Conservation (phyloP, 2,329 filamentous ascomycete genomes). For the Cytospora piceicola region DNA sequence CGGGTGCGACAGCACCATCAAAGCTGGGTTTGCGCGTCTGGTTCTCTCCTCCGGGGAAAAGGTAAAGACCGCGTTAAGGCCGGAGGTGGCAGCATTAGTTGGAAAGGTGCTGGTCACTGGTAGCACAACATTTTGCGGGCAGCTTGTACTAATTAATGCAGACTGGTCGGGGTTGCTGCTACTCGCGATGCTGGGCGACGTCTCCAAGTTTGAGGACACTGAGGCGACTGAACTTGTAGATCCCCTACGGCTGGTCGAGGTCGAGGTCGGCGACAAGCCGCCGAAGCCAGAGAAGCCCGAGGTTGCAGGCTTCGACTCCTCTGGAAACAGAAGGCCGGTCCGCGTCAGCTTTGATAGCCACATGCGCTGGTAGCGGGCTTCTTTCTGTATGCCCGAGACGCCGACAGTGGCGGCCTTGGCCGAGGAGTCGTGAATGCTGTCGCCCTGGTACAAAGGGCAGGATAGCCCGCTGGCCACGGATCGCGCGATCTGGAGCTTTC, state of each 20-base stretch:
- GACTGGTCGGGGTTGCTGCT: no score
- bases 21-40: conserved; percentile 35
- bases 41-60: conserved; percentile 32
- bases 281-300: conserved; percentile 40
- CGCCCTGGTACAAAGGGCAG: conserved; percentile 38
- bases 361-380: conserved; percentile 39
- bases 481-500: conserved; percentile 38
- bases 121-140: no score
- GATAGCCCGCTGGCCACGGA: conserved; percentile 36
- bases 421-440: conserved; percentile 38
- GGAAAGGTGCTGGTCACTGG: no score
- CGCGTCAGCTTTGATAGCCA: conserved; percentile 41
- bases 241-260: conserved; percentile 36
- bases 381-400: conserved; percentile 24
- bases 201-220: not conserved
- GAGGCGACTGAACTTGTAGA: conserved; percentile 35
- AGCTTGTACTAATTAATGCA: no score
- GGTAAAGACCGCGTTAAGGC: conserved; percentile 22
- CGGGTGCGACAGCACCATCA: conserved; percentile 40
- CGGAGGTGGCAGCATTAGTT: not conserved
- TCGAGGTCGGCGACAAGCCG: conserved; percentile 30
- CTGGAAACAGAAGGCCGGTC: conserved; percentile 39
- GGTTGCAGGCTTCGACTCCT: conserved; percentile 38
- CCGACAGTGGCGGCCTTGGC: conserved; percentile 38
- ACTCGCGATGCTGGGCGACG: conserved; percentile 3